These are phyloP conservation scores for Aspergillus caelatus DNA, from an alignment of 2,329 filamentous ascomycete species.

Conservation along the genomic window DNA sequence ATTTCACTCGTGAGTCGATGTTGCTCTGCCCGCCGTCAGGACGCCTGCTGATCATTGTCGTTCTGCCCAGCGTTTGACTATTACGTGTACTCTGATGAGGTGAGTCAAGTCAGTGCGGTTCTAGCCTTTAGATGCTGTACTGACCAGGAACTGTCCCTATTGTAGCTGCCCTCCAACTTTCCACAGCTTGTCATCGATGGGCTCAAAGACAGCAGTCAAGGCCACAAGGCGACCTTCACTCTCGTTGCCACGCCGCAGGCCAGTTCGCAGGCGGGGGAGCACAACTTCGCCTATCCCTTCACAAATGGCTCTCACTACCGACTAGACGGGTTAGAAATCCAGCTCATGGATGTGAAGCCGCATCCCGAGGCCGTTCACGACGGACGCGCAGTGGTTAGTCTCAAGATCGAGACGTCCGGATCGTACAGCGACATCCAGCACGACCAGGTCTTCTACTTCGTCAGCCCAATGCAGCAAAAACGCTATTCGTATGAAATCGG, in stretches of 20 bases:
- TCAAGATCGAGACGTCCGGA: not conserved
- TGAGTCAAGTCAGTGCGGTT: not conserved
- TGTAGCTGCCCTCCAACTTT: not conserved
- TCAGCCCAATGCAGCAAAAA: not conserved
- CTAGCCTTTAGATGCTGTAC: not conserved
- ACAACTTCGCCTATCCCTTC: not conserved
- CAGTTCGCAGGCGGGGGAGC: not conserved
- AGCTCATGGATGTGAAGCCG: not conserved
- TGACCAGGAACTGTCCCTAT: not conserved
- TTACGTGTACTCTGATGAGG: not conserved
- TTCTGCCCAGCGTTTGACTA: not conserved
- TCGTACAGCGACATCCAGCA: not conserved
- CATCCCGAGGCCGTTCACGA: not conserved
- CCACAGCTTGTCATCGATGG: not conserved
- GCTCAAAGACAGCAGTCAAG: not conserved
- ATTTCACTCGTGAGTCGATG: not conserved
- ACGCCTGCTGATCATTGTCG: not conserved
- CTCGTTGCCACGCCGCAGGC: not conserved
- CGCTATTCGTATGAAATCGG: conserved; percentile 41
- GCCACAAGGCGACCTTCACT: not conserved
- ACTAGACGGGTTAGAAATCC: not conserved
- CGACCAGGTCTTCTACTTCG: not conserved
- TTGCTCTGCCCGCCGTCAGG: not conserved
- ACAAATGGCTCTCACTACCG: not conserved
- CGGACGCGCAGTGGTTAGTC: not conserved